These are phyloP conservation scores for Dendryphion nanum DNA, from an alignment of 2,329 filamentous ascomycete genomes.

Conservation along the genomic window DNA sequence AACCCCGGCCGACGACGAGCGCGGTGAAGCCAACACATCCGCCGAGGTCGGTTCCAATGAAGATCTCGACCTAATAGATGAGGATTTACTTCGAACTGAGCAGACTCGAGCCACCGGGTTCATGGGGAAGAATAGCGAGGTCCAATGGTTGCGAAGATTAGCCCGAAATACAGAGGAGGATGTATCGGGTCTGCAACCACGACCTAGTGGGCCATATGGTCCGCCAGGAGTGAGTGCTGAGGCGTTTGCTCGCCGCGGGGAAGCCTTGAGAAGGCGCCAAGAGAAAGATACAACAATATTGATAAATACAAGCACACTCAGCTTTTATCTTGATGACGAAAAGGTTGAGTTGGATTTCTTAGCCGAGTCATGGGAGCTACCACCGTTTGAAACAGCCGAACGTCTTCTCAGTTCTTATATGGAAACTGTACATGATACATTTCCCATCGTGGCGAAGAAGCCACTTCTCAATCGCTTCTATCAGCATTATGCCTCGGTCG, in stretches of 20 bases:
- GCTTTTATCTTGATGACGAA: conserved; percentile 33
- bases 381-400: conserved; percentile 23
- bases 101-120: conserved; percentile 25
- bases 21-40: conserved; percentile 19
- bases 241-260: conserved; percentile 11
- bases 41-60: conserved; percentile 24
- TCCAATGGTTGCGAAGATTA: conserved; percentile 20
- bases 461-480: conserved; percentile 33
- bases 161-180: neutral
- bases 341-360: conserved; percentile 15
- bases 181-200: neutral
- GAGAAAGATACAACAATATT: conserved; percentile 5
- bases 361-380: conserved; percentile 24
- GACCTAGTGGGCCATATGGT: conserved; percentile 11
- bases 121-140: conserved; percentile 21
- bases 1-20: conserved; percentile 1
- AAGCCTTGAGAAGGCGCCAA: conserved; percentile 10
- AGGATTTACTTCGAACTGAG: conserved; percentile 20
- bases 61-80: conserved; percentile 21
- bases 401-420: conserved; percentile 30
- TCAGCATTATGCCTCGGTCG: conserved; percentile 23
- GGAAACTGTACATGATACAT: conserved; percentile 25
- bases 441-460: conserved; percentile 28
- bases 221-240: conserved; percentile 14
- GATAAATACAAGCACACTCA: conserved; percentile 18